Evolutionary conservation across 768 basidiomycete genomes (phyloP), one percentile per base, ranked within the genome.

Genomic region (Infundibulicybe gibba): DNA sequence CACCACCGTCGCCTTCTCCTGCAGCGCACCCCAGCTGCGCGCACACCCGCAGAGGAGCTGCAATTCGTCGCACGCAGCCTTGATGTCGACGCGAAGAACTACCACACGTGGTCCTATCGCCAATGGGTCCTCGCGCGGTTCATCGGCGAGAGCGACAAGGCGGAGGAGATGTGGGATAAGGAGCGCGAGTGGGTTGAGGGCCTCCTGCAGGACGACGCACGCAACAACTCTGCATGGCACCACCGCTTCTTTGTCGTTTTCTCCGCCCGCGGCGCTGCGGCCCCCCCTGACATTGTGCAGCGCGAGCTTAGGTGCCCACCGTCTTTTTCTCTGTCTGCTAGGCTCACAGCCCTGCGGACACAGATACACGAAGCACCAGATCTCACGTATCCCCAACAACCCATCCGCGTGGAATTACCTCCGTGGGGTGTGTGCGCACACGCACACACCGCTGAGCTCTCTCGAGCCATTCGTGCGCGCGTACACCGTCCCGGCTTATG

Each of bases 221-320:
- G 97, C 56, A 99, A 99, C 66, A 99, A 99, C 61, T 94, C 91
- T 31, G 97, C 90, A 16, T 99, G 97, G 97, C 90, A 93, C 65
- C 92, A 94, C 66, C 83, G 93, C 38, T 87, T 94, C 74, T 97
- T 92, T 62, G 79, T 94, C 50, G 83, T 90, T 40, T 90, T 83
- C 8, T 64, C 77, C 80, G 49, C 78, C 75, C 44, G 83, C 86
- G 34, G 69, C 83, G 51, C 65, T 80, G 55, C 64, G 73, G 45
- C 78, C 52, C 63, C 80, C 49, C 77, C 76, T 45, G 73, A 75
- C 35, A 69, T 85, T 2, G 56, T 85, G 21, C 73, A 76, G 57
- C 70, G 85, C 43, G 95, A 97, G 64, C 59, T 94, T 47, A 74
- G 72, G 92, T 95, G 62, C 56, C 25, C 39, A 47, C 38, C 38